Conservation (phyloP, 192 early-diverging fungal species). For the Martensiomyces pterosporus region DNA sequence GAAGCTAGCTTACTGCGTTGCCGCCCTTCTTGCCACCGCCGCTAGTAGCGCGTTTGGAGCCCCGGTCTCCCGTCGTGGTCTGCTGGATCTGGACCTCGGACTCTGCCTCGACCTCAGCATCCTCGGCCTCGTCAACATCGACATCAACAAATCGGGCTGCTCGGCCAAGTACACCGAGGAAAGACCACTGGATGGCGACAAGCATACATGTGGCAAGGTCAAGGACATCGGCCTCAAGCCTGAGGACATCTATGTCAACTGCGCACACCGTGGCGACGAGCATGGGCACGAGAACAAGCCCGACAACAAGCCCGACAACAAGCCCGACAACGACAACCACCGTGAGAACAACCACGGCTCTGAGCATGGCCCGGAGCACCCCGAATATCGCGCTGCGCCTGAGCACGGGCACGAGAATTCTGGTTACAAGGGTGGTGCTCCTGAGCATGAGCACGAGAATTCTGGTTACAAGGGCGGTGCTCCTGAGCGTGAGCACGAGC, state of each 20-base stretch:
- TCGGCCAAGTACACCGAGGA: slow-evolving; percentile 14
- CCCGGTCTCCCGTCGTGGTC: slow-evolving; percentile 14
- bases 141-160: slow-evolving; percentile 21
- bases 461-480: neutral
- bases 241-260: slow-evolving; percentile 10
- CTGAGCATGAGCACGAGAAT: slow-evolving; percentile 5
- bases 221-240: slow-evolving; percentile 6
- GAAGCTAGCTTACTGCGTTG: slow-evolving; percentile 15
- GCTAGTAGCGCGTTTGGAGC: slow-evolving; percentile 1
- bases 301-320: neutral
- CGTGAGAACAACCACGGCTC: neutral
- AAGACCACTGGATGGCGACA: slow-evolving; percentile 6
- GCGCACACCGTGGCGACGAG: slow-evolving; percentile 3
- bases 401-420: neutral
- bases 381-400: neutral
- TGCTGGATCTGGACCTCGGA: slow-evolving; percentile 32
- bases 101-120: slow-evolving; percentile 25
- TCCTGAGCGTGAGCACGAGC: slow-evolving; percentile 3
- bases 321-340: neutral
- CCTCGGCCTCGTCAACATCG: slow-evolving; percentile 24
- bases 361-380: slow-evolving; percentile 3
- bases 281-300: neutral
- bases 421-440: neutral
- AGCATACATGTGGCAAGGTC: slow-evolving; percentile 3
- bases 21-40: slow-evolving; percentile 5